These are phyloP conservation scores for Orbilia oligospora DNA, from an alignment of 2,329 filamentous ascomycete genomes.

Conservation along the genomic window DNA sequence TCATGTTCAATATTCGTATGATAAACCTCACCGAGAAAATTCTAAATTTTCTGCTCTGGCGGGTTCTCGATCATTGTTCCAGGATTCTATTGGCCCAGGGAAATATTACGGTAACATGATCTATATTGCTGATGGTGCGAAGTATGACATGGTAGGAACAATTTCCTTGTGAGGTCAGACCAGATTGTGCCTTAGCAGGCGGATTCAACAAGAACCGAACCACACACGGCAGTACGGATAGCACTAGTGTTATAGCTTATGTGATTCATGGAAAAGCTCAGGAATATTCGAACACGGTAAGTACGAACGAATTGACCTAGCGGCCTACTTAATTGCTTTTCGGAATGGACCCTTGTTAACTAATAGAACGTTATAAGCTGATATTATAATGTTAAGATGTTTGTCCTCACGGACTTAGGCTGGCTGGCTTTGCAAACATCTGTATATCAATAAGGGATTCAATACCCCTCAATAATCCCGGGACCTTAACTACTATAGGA, in stretches of 20 bases:
- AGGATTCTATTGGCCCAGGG: not conserved
- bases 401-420: not conserved
- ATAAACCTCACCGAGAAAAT: conserved; percentile 4
- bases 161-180: conserved; percentile 16
- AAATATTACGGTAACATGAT: conserved; percentile 13
- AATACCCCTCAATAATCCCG: not conserved
- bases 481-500: not conserved
- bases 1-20: not conserved
- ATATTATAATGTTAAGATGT: not conserved
- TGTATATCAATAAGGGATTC: not conserved
- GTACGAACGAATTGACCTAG: not conserved
- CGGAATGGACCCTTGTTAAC: not conserved
- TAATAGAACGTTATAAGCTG: not conserved
- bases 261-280: conserved; percentile 17
- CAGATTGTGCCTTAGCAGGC: conserved; percentile 49
- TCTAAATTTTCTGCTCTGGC: not conserved
- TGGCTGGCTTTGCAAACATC: not conserved
- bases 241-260: conserved; percentile 27
- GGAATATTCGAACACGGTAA: not conserved
- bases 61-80: not conserved
- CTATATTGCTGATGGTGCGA: conserved; percentile 13
- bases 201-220: conserved; percentile 21
- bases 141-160: conserved; percentile 12
- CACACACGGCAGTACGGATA: not conserved
- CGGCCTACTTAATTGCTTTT: not conserved